These are phyloP conservation scores for Pisolithus microcarpus DNA, from an alignment of 768 basidiomycete species.

Conservation along the genomic window DNA sequence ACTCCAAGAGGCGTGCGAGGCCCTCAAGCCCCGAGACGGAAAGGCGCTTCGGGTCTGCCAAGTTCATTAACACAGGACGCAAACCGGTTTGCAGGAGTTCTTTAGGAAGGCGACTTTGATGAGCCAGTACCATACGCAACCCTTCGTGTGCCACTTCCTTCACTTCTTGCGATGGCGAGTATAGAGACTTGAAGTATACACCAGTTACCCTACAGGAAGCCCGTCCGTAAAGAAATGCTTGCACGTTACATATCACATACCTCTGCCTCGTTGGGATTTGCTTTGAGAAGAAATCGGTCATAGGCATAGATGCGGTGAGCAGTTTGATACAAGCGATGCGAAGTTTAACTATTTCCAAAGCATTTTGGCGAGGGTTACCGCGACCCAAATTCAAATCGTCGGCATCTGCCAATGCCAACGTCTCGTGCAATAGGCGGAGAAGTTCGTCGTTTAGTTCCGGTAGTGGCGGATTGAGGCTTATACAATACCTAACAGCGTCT, in stretches of 20 bases:
- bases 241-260: constrained; percentile 33
- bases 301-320: constrained; percentile 88
- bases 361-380: constrained; percentile 67
- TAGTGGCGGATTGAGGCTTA: constrained; percentile 82
- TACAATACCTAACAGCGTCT: constrained; percentile 90
- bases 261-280: constrained; percentile 81
- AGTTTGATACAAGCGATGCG: constrained; percentile 92
- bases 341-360: constrained; percentile 77
- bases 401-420: constrained; percentile 90
- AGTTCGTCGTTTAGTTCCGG: constrained; percentile 91
- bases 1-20: constrained; percentile 84
- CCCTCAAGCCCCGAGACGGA: constrained; percentile 91
- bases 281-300: constrained; percentile 87
- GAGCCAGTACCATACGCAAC: constrained; percentile 77
- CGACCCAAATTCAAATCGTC: constrained; percentile 83
- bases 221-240: constrained; percentile 2
- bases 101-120: constrained; percentile 88
- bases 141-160: constrained; percentile 96
- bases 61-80: constrained; percentile 94
- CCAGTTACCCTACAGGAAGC: constrained; percentile 64
- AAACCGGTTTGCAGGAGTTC: constrained; percentile 93
- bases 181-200: constrained; percentile 97
- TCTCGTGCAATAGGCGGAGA: constrained; percentile 84
- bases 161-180: constrained; percentile 83
- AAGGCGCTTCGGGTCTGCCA: constrained; percentile 91